Evolutionary conservation across 768 basidiomycete species (phyloP).

Genomic region (Russula dissimulans): DNA sequence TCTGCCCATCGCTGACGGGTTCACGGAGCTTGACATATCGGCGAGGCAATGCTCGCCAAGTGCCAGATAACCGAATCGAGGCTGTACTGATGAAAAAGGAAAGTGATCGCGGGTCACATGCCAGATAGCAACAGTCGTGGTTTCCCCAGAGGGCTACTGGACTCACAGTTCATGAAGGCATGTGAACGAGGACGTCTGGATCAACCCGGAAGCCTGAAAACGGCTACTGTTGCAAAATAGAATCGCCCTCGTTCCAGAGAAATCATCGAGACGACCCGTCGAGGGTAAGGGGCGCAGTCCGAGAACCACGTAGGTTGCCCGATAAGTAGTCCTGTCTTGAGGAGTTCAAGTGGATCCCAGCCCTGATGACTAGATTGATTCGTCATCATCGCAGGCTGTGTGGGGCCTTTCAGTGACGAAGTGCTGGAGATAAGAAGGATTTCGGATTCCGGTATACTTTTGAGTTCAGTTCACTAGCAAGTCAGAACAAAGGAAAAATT

Average conservation of each 20-base stretch:
- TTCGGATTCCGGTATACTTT: neutral
- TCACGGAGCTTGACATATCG: neutral
- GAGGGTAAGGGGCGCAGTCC: neutral
- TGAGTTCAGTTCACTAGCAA: neutral
- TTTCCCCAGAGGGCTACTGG: conserved; percentile 11
- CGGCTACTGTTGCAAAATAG: neutral
- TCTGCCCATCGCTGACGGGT: neutral
- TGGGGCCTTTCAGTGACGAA: no score
- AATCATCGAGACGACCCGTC: neutral
- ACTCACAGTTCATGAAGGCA: neutral
- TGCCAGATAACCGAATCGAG: neutral
- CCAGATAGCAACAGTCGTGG: neutral
- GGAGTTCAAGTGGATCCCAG: neutral
- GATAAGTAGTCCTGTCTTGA: neutral
- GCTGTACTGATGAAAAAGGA: neutral
- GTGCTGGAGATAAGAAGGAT: no score
- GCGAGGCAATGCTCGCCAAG: neutral
- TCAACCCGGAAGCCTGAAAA: conserved; percentile 3
- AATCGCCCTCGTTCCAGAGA: neutral
- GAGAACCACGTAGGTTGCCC: neutral
- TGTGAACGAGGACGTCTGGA: neutral
- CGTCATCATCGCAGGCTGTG: neutral
- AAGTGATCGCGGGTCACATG: conserved; percentile 2
- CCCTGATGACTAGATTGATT: no score
- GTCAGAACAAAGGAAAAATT: conserved; percentile 6